Conservation (phyloP, 306 rosid species). For the Sphenostylis stenocarpa region DNA sequence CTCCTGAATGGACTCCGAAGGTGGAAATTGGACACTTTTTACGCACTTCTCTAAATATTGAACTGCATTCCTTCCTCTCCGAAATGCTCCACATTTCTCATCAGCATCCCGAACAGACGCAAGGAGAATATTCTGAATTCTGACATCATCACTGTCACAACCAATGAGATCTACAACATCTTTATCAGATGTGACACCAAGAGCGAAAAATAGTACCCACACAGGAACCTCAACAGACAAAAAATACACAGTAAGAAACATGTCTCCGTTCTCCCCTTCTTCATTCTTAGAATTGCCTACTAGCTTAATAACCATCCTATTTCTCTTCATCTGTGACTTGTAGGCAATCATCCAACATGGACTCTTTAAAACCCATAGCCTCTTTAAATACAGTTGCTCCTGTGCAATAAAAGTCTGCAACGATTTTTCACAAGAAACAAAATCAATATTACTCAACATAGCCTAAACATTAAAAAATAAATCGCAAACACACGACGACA, state of each 20-base stretch:
- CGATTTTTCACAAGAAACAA: constrained; percentile 7
- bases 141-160: constrained; percentile 54
- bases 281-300: constrained; percentile 52
- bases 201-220: constrained; percentile 83
- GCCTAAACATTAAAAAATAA: background rate
- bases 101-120: constrained; percentile 81
- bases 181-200: constrained; percentile 79
- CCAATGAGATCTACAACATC: constrained; percentile 77
- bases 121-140: constrained; percentile 60
- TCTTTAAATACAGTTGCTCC: constrained; percentile 72
- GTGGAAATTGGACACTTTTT: constrained; percentile 69
- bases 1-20: constrained; percentile 67
- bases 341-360: constrained; percentile 66
- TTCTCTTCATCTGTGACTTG: constrained; percentile 76
- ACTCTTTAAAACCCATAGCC: constrained; percentile 67
- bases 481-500: background rate
- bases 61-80: constrained; percentile 49
- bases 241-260: constrained; percentile 67
- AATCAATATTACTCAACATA: background rate
- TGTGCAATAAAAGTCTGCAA: constrained; percentile 93
- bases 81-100: constrained; percentile 50
- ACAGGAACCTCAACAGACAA: constrained; percentile 76
- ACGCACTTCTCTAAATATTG: constrained; percentile 43
- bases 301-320: constrained; percentile 66
- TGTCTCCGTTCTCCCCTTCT: constrained; percentile 64